Percentiles rank a stretch among this genome's conserved stretches.
Evolutionary conservation across 176 grass and related monocot genomes (phyloP).

Genomic region (Musa acuminata): DNA sequence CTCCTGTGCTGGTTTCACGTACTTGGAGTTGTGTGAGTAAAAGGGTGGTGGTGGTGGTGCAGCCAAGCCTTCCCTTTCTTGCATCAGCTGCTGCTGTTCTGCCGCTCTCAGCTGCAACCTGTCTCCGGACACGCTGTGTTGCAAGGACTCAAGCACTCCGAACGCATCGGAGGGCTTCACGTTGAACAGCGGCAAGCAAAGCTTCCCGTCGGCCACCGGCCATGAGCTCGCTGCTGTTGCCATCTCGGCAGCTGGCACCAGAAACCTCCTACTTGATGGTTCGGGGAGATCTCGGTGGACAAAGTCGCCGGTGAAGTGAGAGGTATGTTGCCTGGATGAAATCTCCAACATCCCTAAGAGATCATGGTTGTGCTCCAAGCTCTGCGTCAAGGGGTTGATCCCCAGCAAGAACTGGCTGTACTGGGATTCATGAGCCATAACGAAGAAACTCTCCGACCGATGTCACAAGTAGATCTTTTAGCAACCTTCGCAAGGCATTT

Average conservation of each 20-base stretch:
- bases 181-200: neutral
- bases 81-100: neutral
- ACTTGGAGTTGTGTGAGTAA: constrained; percentile 35
- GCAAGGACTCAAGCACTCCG: neutral
- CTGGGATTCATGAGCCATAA: neutral
- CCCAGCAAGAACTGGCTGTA: neutral
- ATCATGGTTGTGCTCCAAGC: neutral
- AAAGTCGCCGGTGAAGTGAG: neutral
- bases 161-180: neutral
- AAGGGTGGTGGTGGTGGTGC: neutral
- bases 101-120: neutral
- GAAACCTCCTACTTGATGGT: neutral
- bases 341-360: neutral
- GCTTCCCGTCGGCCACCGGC: neutral
- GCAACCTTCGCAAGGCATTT: too few species aligned
- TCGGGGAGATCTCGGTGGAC: neutral
- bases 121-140: too few species aligned
- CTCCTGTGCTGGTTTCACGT: constrained; percentile 31
- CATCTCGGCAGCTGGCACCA: neutral
- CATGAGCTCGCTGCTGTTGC: neutral
- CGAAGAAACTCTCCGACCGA: neutral
- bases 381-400: neutral
- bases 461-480: neutral
- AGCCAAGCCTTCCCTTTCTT: too few species aligned
- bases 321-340: neutral